Base-by-base conservation (phyloP, 2,329 filamentous ascomycete species). In the Trichoderma sp. region DNA sequence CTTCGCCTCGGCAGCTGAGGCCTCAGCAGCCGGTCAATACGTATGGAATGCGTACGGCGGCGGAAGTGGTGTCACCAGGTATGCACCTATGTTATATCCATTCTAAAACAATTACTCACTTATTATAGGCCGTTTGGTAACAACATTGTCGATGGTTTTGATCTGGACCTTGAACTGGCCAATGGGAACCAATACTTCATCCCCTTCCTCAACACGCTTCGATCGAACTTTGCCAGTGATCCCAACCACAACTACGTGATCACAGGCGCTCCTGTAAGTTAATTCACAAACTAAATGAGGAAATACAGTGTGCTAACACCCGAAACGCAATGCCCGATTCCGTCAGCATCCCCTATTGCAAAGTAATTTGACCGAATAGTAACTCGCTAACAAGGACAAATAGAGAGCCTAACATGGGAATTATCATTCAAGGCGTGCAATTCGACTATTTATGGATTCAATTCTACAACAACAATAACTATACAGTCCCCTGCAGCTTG, bases 391-490 rank as follows among this genome's bases (percentile, higher is more conserved):
- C 37, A 43, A 19, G 16, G 19, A 43, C 16, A 43, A 14, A 16
- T 8, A 43, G 37, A 43, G 72, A 77, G 62, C 52, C 75, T 72
- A 77, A 81, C 74, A 84, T 84, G 83, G 76, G 77, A 69, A 73
- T 75, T 24, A 82, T 84, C 69, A 79, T 85, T 68, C 71, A 76
- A 43, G 63, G 73, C 7, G 27, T 71, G 1, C 24, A 60, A 16
- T 73, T 73, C 6, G 72, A 84, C 71, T 77, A 77, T 59, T 73
- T 85, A 8, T 83, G 79, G 72, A 75, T 84, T 21, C 83, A 85
- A 72, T 84, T 83, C 75, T 84, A 84, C 77, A 84, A 84, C 75
- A 85, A 84, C 73, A 16, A 76, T 69, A 82, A 83, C 70, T 76
- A 77, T 57, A 49, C 47, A 73, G 71, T 31, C 82, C 81, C 47